Conservation (phyloP, 805 yeast species). For the Nakazawaea siamensis region DNA sequence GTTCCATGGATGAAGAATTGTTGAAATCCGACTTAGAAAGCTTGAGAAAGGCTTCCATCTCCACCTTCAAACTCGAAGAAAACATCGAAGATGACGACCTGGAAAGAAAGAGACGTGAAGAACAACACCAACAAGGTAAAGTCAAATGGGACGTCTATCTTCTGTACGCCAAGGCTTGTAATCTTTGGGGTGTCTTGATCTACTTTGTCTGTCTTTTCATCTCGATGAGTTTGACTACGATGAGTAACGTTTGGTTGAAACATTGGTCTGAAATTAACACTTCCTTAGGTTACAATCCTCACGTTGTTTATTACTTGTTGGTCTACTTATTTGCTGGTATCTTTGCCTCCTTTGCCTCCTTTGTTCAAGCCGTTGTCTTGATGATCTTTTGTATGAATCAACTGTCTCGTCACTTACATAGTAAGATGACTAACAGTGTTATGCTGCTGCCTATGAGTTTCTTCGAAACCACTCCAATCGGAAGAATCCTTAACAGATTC, state of each 20-base stretch:
- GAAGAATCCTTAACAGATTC: conserved; percentile 73
- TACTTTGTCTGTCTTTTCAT: conserved; percentile 48
- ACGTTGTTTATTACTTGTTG: conserved; percentile 62
- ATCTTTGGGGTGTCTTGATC: conserved; percentile 51
- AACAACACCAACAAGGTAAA: conserved; percentile 86
- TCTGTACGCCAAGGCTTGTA: conserved; percentile 85
- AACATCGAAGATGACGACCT: conserved; percentile 27
- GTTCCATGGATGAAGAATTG: conserved; percentile 16
- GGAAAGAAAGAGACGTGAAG: conserved; percentile 39
- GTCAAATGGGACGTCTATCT: conserved; percentile 82
- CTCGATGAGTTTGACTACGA: conserved; percentile 37
- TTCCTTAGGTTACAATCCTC: conserved; percentile 58
- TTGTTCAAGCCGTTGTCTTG: conserved; percentile 59
- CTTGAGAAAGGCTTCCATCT: conserved; percentile 61
- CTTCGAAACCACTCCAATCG: conserved; percentile 82
- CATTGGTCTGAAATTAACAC: conserved; percentile 81
- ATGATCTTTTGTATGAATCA: conserved; percentile 55
- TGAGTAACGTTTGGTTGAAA: conserved; percentile 57
- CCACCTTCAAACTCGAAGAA: conserved; percentile 33
- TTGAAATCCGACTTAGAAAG: conserved; percentile 27
- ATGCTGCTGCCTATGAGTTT: conserved; percentile 79
- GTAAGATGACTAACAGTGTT: conserved; percentile 41
- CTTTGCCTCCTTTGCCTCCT: conserved; percentile 48
- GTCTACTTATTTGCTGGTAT: conserved; percentile 73
- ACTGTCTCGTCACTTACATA: conserved; percentile 41